A percentile compares a stretch with the other conserved stretches of the same genome.
Conservation (phyloP, 2,329 filamentous ascomycete genomes). For the Fusarium tanahbumbuense region DNA sequence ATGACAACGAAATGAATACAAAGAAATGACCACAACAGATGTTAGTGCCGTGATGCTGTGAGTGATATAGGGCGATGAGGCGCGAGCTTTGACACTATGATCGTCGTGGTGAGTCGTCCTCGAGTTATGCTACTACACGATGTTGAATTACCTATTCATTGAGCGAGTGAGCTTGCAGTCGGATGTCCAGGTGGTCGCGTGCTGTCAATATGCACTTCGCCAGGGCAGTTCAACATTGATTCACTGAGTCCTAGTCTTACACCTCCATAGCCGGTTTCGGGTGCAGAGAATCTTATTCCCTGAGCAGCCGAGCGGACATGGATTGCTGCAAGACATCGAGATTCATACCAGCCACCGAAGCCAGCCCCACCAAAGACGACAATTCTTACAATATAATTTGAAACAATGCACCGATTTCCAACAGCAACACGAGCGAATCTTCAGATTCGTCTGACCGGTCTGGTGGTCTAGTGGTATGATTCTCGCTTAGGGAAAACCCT, state of each 20-base stretch:
- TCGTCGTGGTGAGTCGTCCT: constrained; percentile 7
- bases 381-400: neutral
- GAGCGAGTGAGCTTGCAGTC: neutral
- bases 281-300: neutral
- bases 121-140: neutral
- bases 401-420: neutral
- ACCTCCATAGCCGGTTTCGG: neutral
- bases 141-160: neutral
- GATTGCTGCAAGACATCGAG: constrained; percentile 23
- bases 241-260: neutral
- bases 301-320: neutral
- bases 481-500: constrained; percentile 72
- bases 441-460: constrained; percentile 47
- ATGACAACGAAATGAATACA: constrained; percentile 36
- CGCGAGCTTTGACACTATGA: neutral
- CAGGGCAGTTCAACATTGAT: neutral
- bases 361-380: neutral
- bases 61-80: neutral
- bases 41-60: constrained; percentile 4
- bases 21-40: constrained; percentile 18
- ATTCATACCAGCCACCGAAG: neutral
- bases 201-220: neutral
- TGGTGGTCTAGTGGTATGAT: constrained; percentile 77
- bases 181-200: neutral
- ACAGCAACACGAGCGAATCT: constrained; percentile 20